A percentile compares a stretch with the other conserved stretches of the same genome.
These are phyloP conservation scores for Stereocaulon alpinum DNA, from an alignment of 495 filamentous ascomycete genomes.

Conservation along the genomic window DNA sequence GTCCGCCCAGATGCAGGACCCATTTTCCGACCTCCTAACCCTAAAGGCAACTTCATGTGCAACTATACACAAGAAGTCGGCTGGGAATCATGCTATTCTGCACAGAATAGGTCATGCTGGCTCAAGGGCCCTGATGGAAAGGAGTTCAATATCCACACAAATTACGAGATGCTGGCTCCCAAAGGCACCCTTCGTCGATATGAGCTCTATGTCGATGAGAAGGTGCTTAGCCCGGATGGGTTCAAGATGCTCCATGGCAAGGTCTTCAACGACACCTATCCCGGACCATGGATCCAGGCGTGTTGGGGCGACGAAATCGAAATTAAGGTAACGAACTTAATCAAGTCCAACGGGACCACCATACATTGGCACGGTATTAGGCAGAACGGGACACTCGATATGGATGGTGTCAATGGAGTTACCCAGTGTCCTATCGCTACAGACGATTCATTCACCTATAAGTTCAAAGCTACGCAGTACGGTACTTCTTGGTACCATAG, in stretches of 20 bases:
- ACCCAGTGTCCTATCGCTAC: conserved; percentile 42
- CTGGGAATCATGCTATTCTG: conserved; percentile 2
- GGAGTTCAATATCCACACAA: conserved; percentile 21
- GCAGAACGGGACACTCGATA: conserved; percentile 36
- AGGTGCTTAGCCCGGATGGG: conserved; percentile 8
- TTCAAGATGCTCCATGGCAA: conserved; percentile 10
- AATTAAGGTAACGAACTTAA: conserved; percentile 17
- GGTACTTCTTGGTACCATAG: conserved; percentile 40
- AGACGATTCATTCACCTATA: conserved; percentile 32
- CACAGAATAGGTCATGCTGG: conserved; percentile 9
- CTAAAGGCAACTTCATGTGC: conserved; percentile 1
- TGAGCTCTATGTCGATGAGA: neutral
- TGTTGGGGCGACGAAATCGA: conserved; percentile 21
- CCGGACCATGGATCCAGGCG: conserved; percentile 30
- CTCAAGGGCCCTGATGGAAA: conserved; percentile 25
- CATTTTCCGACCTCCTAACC: conserved; percentile 3
- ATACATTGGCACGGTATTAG: conserved; percentile 52
- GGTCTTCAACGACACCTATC: conserved; percentile 25
- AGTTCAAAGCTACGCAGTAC: conserved; percentile 34
- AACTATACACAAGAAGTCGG: conserved; percentile 1
- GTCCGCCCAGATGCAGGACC: neutral
- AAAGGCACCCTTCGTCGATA: conserved; percentile 19
- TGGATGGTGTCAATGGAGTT: conserved; percentile 38
- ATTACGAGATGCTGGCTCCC: conserved; percentile 9
- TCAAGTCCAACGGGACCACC: conserved; percentile 29